Evolutionary conservation across 441 rosid species (phyloP), one percentile per base, ranked within the genome.

Genomic region (Dalechampia spathulata): DNA sequence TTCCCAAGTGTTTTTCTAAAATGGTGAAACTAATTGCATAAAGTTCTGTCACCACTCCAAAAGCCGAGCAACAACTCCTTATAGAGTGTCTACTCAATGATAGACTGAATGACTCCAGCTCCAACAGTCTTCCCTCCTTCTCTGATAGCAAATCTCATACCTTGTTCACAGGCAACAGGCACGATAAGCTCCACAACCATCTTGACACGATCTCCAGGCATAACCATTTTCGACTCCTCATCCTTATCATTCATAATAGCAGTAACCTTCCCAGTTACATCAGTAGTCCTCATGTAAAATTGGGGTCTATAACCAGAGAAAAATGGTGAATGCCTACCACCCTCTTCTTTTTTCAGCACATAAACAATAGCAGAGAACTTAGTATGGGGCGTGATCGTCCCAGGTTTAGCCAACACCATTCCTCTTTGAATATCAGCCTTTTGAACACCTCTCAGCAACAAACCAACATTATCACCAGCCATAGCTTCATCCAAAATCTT

Each of bases 61-160:
- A 75, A 45, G 60, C 60, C 43, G 58, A 49, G 32, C 46, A 37
- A 50, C 45, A 2, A 46, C 54, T 43, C 39, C 50, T 42, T 22
- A 20, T 37, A 42, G 11, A 47, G 38, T 47, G 62, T 60, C 61
- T 72, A 87, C 73, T 85, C 83, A 56, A 94, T 55, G 66, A 94
- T 90, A 36, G 94, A 60, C 78, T 80, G 85, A 78, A 94, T 94
- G 52, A 90, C 99, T 52, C 92, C 90, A 25, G 96, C 96, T 44
- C 96, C 99, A 51, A 90, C 90, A 17, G 96, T 94, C 87, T 81
- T 86, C 39, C 99, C 99, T 53, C 94, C 99, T 81, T 94, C 98
- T 75, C 95, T 76, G 55, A 94, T 90, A 46, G 99, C 98, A 77
- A 94, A 90, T 76, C 99, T 80, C 99, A 87, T 90, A 5, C 99